These are phyloP conservation scores for Pelargonium exstipulatum DNA, from an alignment of 441 rosid genomes.

Conservation along the genomic window DNA sequence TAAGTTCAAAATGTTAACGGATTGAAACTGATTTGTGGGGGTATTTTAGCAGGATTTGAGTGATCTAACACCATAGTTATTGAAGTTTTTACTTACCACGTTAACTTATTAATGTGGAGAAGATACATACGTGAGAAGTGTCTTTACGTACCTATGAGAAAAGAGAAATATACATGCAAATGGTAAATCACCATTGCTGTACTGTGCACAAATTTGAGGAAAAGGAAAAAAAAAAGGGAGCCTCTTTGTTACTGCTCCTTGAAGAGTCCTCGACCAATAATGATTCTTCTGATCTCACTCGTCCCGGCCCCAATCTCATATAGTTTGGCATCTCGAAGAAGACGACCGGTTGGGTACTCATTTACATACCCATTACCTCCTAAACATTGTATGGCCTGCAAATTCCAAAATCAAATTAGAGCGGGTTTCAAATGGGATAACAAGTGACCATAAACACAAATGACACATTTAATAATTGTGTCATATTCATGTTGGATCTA, in stretches of 20 bases:
- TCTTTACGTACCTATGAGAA: neutral
- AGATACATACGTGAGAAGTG: neutral
- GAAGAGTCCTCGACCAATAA: slow-evolving; percentile 84
- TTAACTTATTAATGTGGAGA: neutral
- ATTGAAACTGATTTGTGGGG: too few species aligned
- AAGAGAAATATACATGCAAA: neutral
- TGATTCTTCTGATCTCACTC: slow-evolving; percentile 27
- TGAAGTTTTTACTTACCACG: neutral
- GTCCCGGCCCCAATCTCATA: slow-evolving; percentile 97
- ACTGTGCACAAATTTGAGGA: neutral
- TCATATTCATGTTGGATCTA: too few species aligned
- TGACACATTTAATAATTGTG: too few species aligned
- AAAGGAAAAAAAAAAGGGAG: neutral
- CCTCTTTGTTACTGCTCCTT: slow-evolving; percentile 41
- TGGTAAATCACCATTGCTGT: neutral
- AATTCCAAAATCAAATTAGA: neutral
- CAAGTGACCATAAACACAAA: too few species aligned
- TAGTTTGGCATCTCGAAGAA: slow-evolving; percentile 86
- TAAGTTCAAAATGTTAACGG: too few species aligned
- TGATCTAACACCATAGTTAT: neutral
- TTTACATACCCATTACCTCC: slow-evolving; percentile 93
- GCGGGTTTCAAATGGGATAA: too few species aligned
- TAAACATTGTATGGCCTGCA: slow-evolving; percentile 90
- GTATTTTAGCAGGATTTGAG: neutral
- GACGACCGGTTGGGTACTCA: slow-evolving; percentile 81